Base-by-base conservation (phyloP, 768 basidiomycete species). In the Daedalea quercina region DNA sequence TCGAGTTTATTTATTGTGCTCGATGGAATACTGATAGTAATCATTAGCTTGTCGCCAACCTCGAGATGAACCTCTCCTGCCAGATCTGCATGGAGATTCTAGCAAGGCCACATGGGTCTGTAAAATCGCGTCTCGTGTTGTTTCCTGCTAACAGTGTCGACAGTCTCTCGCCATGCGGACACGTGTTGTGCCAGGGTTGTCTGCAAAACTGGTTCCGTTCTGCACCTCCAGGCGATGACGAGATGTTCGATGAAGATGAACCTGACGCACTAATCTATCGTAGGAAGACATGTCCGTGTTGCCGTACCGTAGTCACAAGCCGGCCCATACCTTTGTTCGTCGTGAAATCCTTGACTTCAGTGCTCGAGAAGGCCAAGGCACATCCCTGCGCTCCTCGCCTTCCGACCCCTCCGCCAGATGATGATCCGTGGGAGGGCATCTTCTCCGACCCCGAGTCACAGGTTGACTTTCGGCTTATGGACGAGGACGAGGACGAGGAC, bases 11-110 rank as follows among this genome's bases (percentile, higher is more conserved):
- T 23, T 24, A 15, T 7, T 13, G 24, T 42, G 9, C n/a, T 6
- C 19, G 1, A 17, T 22, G 0, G 24, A 23, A 24, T 11, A 23
- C n/a, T 17, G 15, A 46, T 11, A 31, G 11, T 37, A 19, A n/a
- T 50, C 8, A 13, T 3, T 26, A 61, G 84, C 67, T 80, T 33
- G 67, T 87, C 11, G 62, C 75, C 9, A 71, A 70, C 7, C 75
- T 87, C 22, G 85, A 89, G 67, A 63, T 67, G 23, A 76, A 77
- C 28, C 64, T 85, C 17, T 81, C 81, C 59, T 90, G 87, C 61
- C 87, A 88, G 60, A 87, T 90, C 42, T 90, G 87, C 62, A 82
- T 87, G 72, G 87, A 90, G 19, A 65, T 82, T 11, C 69, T 88
- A 9, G 62, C 74, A 37, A 78, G 79, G 55, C 87, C 87, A 23